These are phyloP conservation scores for Sporothrix inflata DNA, from an alignment of 2,329 filamentous ascomycete genomes.

Conservation along the genomic window DNA sequence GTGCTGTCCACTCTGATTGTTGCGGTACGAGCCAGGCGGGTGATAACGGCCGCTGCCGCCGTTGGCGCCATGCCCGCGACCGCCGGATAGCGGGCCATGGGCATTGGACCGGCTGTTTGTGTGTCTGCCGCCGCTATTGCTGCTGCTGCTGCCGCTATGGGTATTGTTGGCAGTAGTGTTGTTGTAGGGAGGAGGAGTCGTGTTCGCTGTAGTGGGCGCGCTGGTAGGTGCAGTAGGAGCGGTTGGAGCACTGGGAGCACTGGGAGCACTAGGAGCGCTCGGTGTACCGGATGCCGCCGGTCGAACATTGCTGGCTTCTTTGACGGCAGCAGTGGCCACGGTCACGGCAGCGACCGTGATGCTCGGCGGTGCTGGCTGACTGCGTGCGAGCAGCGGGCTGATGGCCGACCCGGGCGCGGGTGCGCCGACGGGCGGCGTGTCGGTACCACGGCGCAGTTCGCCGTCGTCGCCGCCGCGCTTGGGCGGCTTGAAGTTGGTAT, in stretches of 20 bases:
- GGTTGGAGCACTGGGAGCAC: not conserved
- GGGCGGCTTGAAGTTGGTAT: constrained; percentile 56
- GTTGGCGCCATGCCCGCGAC: not conserved
- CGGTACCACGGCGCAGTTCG: constrained; percentile 39
- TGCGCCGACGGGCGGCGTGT: constrained; percentile 55
- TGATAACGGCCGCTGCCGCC: constrained; percentile 19
- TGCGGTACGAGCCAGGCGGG: constrained; percentile 13
- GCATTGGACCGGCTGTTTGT: not conserved
- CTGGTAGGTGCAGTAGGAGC: not conserved
- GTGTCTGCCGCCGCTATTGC: not conserved
- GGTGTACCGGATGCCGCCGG: not conserved
- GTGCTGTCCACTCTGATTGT: constrained; percentile 7
- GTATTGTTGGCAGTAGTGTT: not conserved
- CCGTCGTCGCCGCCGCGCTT: constrained; percentile 49
- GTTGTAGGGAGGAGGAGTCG: not conserved
- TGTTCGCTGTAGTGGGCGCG: not conserved
- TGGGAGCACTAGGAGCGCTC: not conserved
- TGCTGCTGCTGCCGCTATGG: not conserved
- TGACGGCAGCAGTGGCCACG: not conserved
- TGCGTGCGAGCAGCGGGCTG: constrained; percentile 22
- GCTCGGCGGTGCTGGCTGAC: constrained; percentile 21
- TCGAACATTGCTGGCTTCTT: not conserved
- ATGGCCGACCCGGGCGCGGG: not conserved
- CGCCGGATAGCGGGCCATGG: not conserved
- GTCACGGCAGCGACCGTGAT: constrained; percentile 1